Conservation (phyloP, 2,329 filamentous ascomycete species). For the Chalaropsis ovoidea region DNA sequence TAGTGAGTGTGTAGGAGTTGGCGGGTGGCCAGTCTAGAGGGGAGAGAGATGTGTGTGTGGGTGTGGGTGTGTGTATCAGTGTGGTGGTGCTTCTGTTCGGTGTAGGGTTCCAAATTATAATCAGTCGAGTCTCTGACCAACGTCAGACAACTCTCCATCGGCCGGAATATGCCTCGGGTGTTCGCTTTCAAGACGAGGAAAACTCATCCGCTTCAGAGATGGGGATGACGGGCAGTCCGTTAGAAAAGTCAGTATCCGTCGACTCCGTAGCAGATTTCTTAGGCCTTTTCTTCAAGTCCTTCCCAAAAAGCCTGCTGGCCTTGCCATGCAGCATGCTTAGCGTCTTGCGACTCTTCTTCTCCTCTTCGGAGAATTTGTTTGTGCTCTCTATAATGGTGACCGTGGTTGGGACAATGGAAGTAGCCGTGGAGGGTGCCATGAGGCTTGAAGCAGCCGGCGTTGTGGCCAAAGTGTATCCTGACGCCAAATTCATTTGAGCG, state of each 20-base stretch:
- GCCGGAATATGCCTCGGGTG: neutral
- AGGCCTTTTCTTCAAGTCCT: conserved; percentile 18
- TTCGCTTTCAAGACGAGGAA: conserved; percentile 11
- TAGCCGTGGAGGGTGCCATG: neutral
- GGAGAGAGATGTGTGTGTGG: conserved; percentile 1
- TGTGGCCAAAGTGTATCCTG: conserved; percentile 9
- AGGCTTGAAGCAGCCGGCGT: neutral
- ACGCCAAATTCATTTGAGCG: conserved; percentile 21
- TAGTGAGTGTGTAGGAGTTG: neutral
- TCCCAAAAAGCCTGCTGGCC: conserved; percentile 22
- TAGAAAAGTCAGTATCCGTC: conserved; percentile 14
- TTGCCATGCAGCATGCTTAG: conserved; percentile 16
- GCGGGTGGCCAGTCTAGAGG: neutral
- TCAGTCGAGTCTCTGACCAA: conserved; percentile 6
- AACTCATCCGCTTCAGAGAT: conserved; percentile 19
- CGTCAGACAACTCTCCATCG: neutral
- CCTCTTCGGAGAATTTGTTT: neutral
- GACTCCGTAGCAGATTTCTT: conserved; percentile 8
- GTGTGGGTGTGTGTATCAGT: neutral
- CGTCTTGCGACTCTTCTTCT: conserved; percentile 17
- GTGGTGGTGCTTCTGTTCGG: neutral
- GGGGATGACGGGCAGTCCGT: conserved; percentile 22
- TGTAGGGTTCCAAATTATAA: conserved; percentile 9
- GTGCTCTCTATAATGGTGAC: conserved; percentile 20
- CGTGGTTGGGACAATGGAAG: conserved; percentile 14